Base-by-base conservation (phyloP, 2,329 filamentous ascomycete genomes). In the Albifimbria verrucaria region DNA sequence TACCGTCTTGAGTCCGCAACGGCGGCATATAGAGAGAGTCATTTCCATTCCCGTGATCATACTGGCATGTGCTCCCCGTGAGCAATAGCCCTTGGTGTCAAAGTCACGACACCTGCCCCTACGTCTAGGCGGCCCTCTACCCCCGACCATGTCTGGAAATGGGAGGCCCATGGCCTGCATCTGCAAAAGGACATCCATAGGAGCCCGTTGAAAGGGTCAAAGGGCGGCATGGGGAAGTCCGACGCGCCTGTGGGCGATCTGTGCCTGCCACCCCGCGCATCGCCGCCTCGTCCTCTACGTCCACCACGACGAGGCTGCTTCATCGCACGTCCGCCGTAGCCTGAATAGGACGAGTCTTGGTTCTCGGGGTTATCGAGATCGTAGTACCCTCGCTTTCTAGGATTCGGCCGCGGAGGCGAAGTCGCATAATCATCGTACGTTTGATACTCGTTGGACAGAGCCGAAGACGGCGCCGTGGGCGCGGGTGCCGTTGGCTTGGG, bases 41-140 rank as follows among this genome's bases (percentile, higher is more conserved):
- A 49, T 78, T 76, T 9, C 81, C 83, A 64, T 78, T 76, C 9
- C 81, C 83, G 64, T 93, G 89, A 59, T 90, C 84, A 61, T 82
- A 91, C 39, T 76, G 79, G 68, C 89, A 92, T 21, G 77, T 80
- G 60, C 77, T 82, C 3, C 87, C 39, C 84, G 74, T 6, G 83
- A 78, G 64, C 89, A 92, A 62, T 81, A 90, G 0, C 89, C 89
- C 59, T 89, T 89, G 1, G 73, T 81, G 53, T 90, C 87, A 61
- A 88, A 91, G 66, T 90, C 86, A 53, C 81, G 77, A 63, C 89
- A 92, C 53, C 82, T 77, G 52, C 76, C 69, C 57, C 70, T 74
- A 48, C 68, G 72, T 52, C 71, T 72, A 39, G 64, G 65, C 41
- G 65, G 62, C 52, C 32, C 58, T 51, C 52, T 60, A 11, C 43